Percentiles rank a stretch among this genome's conserved stretches.
These are phyloP conservation scores for Reticulascus tulasneorum DNA, from an alignment of 2,329 filamentous ascomycete species.

Conservation along the genomic window DNA sequence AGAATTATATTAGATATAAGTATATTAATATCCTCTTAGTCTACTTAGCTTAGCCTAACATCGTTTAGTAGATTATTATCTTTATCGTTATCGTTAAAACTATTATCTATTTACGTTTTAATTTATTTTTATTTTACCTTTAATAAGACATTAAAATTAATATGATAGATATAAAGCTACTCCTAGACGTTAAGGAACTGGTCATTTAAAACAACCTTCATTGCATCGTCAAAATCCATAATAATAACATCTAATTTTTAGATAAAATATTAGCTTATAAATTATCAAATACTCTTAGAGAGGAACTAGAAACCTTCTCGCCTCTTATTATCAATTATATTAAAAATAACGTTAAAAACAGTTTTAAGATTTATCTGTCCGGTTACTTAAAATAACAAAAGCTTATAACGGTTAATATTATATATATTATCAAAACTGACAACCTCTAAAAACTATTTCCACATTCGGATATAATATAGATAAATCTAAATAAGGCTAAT, in stretches of 20 bases:
- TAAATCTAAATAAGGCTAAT: slow-evolving; percentile 14
- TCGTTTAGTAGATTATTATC: neutral
- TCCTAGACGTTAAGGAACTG: slow-evolving; percentile 4
- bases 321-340: slow-evolving; percentile 5
- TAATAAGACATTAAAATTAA: neutral
- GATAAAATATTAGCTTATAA: neutral
- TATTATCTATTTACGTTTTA: too few relatives aligned
- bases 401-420: slow-evolving; percentile 13
- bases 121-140: too few relatives aligned
- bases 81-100: neutral
- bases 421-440: slow-evolving; percentile 14
- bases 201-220: neutral
- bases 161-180: slow-evolving; percentile 2
- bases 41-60: neutral
- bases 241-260: slow-evolving; percentile 1
- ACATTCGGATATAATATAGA: slow-evolving; percentile 11
- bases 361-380: slow-evolving; percentile 1
- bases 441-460: slow-evolving; percentile 11
- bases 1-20: neutral
- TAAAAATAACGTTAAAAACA: neutral
- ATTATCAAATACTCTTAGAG: neutral
- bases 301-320: slow-evolving; percentile 4
- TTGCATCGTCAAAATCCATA: slow-evolving; percentile 1
- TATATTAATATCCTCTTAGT: neutral
- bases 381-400: slow-evolving; percentile 2